phyloP scores from a whole-genome alignment of 2,329 filamentous ascomycete genomes.

The Colletotrichum orchidophilum region DNA sequence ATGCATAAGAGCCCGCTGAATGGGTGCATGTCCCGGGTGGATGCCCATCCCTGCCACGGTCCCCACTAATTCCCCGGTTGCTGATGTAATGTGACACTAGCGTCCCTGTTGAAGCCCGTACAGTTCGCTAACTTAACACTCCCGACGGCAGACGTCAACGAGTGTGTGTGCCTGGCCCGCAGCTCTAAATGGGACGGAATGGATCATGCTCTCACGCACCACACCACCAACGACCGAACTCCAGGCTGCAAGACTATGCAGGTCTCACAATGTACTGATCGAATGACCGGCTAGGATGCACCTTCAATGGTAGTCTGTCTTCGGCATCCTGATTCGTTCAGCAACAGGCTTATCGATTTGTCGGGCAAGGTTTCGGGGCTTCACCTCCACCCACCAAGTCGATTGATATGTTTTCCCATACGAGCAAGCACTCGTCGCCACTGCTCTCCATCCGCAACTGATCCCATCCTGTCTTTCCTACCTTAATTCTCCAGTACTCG shows the following conservation, averaged over 20 bases:
- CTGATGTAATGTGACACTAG: slow-evolving; percentile 33
- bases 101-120: slow-evolving; percentile 3
- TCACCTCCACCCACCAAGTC: background rate
- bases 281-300: slow-evolving; percentile 19
- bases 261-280: slow-evolving; percentile 27
- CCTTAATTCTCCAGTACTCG: background rate
- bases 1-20: slow-evolving; percentile 34
- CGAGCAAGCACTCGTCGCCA: background rate
- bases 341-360: background rate
- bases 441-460: background rate
- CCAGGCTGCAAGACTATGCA: slow-evolving; percentile 20
- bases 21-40: slow-evolving; percentile 25
- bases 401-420: background rate
- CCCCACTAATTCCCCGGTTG: slow-evolving; percentile 2
- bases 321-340: slow-evolving; percentile 8
- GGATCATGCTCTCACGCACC: slow-evolving; percentile 25
- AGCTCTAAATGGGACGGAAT: slow-evolving; percentile 25
- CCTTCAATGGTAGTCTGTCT: slow-evolving; percentile 4
- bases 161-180: slow-evolving; percentile 23
- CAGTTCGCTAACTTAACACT: slow-evolving; percentile 21
- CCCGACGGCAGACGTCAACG: slow-evolving; percentile 17
- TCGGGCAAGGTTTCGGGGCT: background rate
- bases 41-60: slow-evolving; percentile 17
- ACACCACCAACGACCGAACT: slow-evolving; percentile 22
- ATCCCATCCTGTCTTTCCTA: background rate